These are phyloP conservation scores for Vitellaria paradoxa DNA, from an alignment of 179 eudicot genomes.

Conservation along the genomic window DNA sequence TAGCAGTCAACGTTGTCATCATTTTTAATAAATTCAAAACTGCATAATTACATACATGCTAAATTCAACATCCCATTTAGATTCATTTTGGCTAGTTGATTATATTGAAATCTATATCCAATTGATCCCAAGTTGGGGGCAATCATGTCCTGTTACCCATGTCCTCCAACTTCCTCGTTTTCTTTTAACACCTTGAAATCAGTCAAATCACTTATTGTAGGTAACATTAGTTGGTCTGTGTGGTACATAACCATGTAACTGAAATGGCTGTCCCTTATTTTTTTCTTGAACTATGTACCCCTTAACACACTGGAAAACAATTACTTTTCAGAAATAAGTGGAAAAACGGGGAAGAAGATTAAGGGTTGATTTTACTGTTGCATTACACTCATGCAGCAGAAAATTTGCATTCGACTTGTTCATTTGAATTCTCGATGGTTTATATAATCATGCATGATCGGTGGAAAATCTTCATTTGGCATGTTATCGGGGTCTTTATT, in stretches of 20 bases:
- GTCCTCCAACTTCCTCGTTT: no score
- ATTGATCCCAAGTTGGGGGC: no score
- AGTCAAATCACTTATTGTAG: neutral
- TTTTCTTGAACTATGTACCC: no score
- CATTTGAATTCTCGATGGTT: neutral
- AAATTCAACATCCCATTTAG: no score
- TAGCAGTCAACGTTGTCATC: neutral
- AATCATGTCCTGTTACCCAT: no score
- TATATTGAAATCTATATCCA: no score
- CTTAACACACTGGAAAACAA: slow-evolving; percentile 25
- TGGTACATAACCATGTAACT: neutral
- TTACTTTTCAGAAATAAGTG: slow-evolving; percentile 29
- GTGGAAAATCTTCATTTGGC: neutral
- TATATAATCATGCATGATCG: neutral
- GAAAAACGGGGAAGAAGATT: neutral
- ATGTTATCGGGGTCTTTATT: neutral
- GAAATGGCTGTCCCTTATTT: no score
- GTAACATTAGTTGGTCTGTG: neutral
- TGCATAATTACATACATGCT: no score
- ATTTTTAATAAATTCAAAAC: no score
- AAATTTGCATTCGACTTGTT: neutral
- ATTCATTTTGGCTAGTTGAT: no score
- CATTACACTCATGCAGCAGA: neutral
- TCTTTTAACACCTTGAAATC: neutral
- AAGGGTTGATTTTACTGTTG: neutral